Evolutionary conservation across 768 basidiomycete genomes (phyloP).

Genomic region (Chalciporus pseudorubinellus): DNA sequence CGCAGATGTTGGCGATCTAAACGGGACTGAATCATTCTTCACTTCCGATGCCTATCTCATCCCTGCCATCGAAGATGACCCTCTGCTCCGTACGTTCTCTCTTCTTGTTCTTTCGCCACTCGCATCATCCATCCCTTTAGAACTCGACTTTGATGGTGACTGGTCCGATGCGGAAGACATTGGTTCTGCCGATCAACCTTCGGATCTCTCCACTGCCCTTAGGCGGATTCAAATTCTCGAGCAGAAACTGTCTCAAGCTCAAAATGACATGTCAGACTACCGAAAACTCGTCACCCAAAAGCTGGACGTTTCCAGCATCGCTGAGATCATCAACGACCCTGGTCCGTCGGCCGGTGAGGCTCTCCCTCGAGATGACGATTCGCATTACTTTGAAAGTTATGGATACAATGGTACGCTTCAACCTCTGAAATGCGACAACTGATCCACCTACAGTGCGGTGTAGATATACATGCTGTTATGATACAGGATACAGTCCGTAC

Average conservation of each 20-base stretch:
- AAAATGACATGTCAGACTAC: constrained; percentile 62
- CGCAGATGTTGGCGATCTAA: constrained; percentile 43
- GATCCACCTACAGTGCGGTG: not conserved
- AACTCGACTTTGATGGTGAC: constrained; percentile 62
- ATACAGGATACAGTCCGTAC: constrained; percentile 94
- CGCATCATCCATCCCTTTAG: constrained; percentile 34
- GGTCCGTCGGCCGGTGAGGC: constrained; percentile 21
- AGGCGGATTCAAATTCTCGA: constrained; percentile 59
- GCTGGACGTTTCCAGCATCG: constrained; percentile 45
- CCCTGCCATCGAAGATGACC: constrained; percentile 83
- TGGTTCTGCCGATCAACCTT: constrained; percentile 12
- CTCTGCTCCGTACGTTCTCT: constrained; percentile 74
- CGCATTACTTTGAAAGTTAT: constrained; percentile 92
- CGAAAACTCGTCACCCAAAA: constrained; percentile 53
- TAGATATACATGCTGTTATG: constrained; percentile 96
- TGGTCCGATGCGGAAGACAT: constrained; percentile 62
- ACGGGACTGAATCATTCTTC: constrained; percentile 62
- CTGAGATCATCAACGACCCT: constrained; percentile 43
- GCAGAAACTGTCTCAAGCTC: constrained; percentile 55
- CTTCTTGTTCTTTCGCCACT: not conserved
- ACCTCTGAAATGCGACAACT: not conserved
- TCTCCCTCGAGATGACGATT: constrained; percentile 79
- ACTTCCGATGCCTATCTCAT: constrained; percentile 75
- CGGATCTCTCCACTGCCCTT: constrained; percentile 33
- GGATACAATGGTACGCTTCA: constrained; percentile 68